Evolutionary conservation across 345 rosid genomes (phyloP), one percentile per base, ranked within the genome.

Genomic region (Erysimum cheiranthoides): DNA sequence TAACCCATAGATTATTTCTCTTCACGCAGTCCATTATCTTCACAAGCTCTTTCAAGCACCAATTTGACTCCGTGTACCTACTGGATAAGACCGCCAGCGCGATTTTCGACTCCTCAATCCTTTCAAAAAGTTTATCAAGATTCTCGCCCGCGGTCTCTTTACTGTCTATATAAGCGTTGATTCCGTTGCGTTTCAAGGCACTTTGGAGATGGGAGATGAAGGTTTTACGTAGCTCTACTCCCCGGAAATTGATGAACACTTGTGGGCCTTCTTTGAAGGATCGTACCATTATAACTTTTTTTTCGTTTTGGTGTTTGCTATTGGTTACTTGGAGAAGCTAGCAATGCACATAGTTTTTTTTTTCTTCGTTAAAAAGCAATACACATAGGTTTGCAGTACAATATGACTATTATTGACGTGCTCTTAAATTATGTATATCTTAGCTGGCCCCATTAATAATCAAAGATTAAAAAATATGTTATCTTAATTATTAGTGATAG

Each of bases 231-330:
- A 75, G 53, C 8, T 73, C 66, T 17, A 21, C 34, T 32, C 82
- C 77, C 2, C 82, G 76, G 36, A 79, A 79, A 31, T 75, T 79
- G 25, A 79, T 50, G 59, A 79, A 79, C 36, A 79, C 82, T 52
- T 61, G 78, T 27, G 67, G 65, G 5, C 54, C 54, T 38, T 32
- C 21, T n/a, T 1, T 25, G 49, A 25, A 60, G 27, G 67, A 25
- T 60, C 38, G 2, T 12, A 2, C 18, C 75, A 35, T 60, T 32
- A 18, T 13, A 58, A 36, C 13, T 27, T 6, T 38, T 45, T 2
- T 13, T 66, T 32, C 4, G 2, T 5, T 38, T 43, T 8, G 17
- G 17, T 28, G 47, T 50, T 30, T 17, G 13, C 32, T 16, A n/a
- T 32, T 45, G 18, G 10, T 18, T 57, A 30, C 16, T 70, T 57